Conservation (phyloP, 805 yeast genomes). For the Lipomyces orientalis region DNA sequence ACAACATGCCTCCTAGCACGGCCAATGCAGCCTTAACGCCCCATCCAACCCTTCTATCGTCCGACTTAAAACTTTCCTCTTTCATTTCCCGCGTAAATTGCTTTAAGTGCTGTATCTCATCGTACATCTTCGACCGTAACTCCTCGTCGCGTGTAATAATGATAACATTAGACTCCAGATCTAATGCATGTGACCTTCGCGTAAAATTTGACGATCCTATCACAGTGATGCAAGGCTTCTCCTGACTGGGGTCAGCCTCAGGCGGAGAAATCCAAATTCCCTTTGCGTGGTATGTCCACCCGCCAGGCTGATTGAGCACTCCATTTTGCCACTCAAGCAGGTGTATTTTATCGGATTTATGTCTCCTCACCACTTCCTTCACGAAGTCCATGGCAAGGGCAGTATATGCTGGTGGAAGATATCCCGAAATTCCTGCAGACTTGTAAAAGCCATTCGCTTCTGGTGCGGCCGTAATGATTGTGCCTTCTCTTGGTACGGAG, state of each 20-base stretch:
- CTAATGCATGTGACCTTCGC: conserved; percentile 82
- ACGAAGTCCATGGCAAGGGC: conserved; percentile 74
- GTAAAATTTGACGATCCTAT: conserved; percentile 96
- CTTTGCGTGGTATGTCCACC: conserved; percentile 98
- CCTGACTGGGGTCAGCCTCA: conserved; percentile 53
- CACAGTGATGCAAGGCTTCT: conserved; percentile 72
- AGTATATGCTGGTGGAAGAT: conserved; percentile 85
- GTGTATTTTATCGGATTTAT: conserved; percentile 54
- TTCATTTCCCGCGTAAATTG: conserved; percentile 58
- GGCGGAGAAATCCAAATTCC: conserved; percentile 77
- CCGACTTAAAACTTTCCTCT: conserved; percentile 64
- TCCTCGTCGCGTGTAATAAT: conserved; percentile 70
- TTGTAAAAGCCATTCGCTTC: conserved; percentile 91
- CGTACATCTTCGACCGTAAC: conserved; percentile 61
- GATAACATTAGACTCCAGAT: conserved; percentile 86
- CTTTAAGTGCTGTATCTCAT: conserved; percentile 69
- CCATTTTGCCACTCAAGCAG: conserved; percentile 90
- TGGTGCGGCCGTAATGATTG: conserved; percentile 89
- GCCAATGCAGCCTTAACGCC: conserved; percentile 64
- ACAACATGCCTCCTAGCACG: conserved; percentile 21
- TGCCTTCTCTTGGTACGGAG: conserved; percentile 61
- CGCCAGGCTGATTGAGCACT: conserved; percentile 74
- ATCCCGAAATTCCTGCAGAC: conserved; percentile 79
- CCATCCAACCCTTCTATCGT: conserved; percentile 64
- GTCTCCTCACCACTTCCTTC: conserved; percentile 52